Conservation (phyloP, 2,329 filamentous ascomycete species). For the Aspergillus brasiliensis region DNA sequence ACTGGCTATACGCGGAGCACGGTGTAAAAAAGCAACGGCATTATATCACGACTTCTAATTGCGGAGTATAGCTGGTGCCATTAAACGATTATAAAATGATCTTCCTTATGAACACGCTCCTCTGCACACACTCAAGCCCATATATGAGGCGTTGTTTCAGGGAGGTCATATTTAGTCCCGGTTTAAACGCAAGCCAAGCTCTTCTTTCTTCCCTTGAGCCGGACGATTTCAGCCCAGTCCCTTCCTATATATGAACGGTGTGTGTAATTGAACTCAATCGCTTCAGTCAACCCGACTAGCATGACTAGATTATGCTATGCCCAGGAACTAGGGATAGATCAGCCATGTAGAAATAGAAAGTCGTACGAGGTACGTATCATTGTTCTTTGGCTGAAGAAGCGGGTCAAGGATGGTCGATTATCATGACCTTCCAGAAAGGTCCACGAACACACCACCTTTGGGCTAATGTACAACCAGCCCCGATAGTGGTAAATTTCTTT, state of each 20-base stretch:
- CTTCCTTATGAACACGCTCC: no score
- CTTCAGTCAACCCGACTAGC: no score
- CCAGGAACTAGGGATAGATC: no score
- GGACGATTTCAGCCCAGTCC: not conserved
- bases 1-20: no score
- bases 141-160: not conserved
- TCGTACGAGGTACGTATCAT: no score
- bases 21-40: no score
- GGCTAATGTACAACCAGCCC: not conserved
- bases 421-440: slow-evolving; percentile 4
- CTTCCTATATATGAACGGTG: not conserved
- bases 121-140: not conserved
- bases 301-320: no score
- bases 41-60: no score
- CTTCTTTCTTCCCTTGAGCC: not conserved
- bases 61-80: not conserved
- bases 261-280: not conserved
- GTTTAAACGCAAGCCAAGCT: not conserved
- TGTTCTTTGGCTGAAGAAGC: not conserved
- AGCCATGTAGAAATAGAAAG: no score
- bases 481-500: not conserved
- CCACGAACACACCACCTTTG: not conserved
- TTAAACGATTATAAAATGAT: no score
- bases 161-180: not conserved
- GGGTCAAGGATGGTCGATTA: slow-evolving; percentile 1